Conservation (phyloP, 176 grass and related monocot species). For the Oryza brachyantha region DNA sequence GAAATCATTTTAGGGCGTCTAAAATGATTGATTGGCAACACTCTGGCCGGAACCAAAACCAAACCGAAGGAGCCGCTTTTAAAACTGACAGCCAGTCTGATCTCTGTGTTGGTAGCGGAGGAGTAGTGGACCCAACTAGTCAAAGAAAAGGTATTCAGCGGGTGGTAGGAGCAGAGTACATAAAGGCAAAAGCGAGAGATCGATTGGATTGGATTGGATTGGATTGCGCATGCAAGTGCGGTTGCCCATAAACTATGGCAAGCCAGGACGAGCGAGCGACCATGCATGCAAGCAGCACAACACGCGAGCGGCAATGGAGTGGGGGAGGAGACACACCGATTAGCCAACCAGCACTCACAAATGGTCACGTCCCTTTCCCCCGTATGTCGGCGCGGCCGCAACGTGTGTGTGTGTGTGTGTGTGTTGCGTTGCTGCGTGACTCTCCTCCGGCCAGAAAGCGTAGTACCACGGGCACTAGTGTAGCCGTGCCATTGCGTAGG, state of each 20-base stretch:
- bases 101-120: background rate
- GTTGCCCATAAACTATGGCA: background rate
- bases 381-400: constrained; percentile 13
- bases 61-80: constrained; percentile 1
- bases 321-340: background rate
- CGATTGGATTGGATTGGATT: background rate
- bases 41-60: constrained; percentile 1
- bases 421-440: background rate
- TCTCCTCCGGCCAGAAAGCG: background rate
- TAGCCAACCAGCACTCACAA: background rate
- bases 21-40: constrained; percentile 25
- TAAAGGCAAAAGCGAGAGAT: background rate
- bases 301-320: background rate
- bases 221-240: constrained; percentile 12
- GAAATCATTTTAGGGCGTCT: no score
- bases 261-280: background rate
- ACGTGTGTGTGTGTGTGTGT: no score
- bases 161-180: background rate
- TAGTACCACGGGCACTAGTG: background rate
- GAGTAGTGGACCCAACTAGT: no score
- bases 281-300: no score
- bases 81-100: background rate
- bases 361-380: background rate
- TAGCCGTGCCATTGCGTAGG: background rate
- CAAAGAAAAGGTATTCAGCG: constrained; percentile 11